phyloP scores from a whole-genome alignment of 2,329 filamentous ascomycete genomes.

The Berkeleyomyces rouxiae region DNA sequence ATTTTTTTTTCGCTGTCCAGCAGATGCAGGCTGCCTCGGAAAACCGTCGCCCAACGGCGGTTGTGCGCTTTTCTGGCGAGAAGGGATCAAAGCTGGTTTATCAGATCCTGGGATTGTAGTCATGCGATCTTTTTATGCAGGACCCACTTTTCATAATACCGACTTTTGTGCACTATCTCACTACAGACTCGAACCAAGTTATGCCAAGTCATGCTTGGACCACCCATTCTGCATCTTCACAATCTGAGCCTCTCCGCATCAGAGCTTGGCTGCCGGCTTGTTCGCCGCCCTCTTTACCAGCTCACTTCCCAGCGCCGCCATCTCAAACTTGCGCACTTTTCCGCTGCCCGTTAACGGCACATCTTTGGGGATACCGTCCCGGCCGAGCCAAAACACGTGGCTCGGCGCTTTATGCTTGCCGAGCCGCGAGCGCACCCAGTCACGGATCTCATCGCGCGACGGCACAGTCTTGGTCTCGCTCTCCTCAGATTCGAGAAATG shows the following conservation, averaged over 20 bases:
- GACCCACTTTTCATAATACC: neutral
- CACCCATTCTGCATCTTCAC: neutral
- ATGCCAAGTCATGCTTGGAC: neutral
- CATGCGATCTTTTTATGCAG: neutral
- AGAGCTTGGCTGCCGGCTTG: slow-evolving; percentile 25
- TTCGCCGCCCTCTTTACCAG: slow-evolving; percentile 29
- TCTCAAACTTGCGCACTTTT: slow-evolving; percentile 52
- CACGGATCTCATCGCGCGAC: slow-evolving; percentile 36
- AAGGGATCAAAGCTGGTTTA: neutral
- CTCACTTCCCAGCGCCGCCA: slow-evolving; percentile 38
- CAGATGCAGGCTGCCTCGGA: neutral
- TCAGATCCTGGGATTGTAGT: slow-evolving; percentile 2
- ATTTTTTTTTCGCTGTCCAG: neutral
- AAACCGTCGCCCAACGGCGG: neutral
- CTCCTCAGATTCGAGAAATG: slow-evolving; percentile 36
- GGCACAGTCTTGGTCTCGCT: slow-evolving; percentile 22
- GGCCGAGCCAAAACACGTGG: slow-evolving; percentile 61
- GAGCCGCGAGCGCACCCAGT: slow-evolving; percentile 45
- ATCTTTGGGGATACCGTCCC: slow-evolving; percentile 35
- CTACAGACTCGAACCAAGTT: neutral
- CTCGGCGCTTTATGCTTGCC: slow-evolving; percentile 53
- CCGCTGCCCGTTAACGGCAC: slow-evolving; percentile 56
- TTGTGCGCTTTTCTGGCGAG: neutral
- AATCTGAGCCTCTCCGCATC: neutral
- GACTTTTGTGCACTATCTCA: neutral